Evolutionary conservation across 495 filamentous ascomycete species (phyloP).

Genomic region (Neurospora discreta): DNA sequence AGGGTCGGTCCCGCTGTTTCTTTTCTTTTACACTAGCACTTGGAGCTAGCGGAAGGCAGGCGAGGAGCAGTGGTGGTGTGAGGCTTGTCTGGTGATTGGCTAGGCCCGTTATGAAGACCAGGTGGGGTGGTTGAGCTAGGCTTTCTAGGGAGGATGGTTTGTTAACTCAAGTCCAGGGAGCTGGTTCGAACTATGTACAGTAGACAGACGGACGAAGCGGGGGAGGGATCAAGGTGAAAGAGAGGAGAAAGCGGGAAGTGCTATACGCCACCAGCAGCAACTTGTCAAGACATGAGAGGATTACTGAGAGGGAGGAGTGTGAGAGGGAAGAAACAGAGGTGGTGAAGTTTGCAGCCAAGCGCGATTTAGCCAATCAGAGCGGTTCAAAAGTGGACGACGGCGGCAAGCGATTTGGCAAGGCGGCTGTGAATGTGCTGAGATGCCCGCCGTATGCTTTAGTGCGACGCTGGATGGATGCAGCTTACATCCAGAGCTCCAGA

Average conservation of each 20-base stretch:
- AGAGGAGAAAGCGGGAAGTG: not conserved
- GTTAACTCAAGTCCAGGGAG: not conserved
- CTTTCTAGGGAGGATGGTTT: not conserved
- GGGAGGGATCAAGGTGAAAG: not conserved
- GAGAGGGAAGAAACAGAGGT: not conserved
- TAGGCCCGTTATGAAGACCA: conserved; percentile 11
- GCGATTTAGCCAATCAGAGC: conserved; percentile 13
- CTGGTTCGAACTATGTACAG: not conserved
- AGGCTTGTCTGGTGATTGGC: conserved; percentile 9
- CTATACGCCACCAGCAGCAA: not conserved
- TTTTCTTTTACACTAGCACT: not conserved
- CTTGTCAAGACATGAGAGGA: not conserved
- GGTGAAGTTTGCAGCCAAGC: not conserved
- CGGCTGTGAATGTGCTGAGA: conserved; percentile 27
- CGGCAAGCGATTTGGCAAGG: conserved; percentile 23
- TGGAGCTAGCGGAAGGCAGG: conserved; percentile 4
- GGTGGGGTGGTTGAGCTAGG: conserved; percentile 6
- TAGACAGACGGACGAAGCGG: not conserved
- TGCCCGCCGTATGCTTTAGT: conserved; percentile 20
- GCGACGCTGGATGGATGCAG: conserved; percentile 21
- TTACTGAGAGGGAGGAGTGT: not conserved
- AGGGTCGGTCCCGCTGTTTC: conserved; percentile 2
- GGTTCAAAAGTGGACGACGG: conserved; percentile 17
- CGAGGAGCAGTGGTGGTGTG: not conserved
- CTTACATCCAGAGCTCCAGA: not conserved